Conservation (phyloP, 129 eudicot genomes). For the Lonicera japonica region DNA sequence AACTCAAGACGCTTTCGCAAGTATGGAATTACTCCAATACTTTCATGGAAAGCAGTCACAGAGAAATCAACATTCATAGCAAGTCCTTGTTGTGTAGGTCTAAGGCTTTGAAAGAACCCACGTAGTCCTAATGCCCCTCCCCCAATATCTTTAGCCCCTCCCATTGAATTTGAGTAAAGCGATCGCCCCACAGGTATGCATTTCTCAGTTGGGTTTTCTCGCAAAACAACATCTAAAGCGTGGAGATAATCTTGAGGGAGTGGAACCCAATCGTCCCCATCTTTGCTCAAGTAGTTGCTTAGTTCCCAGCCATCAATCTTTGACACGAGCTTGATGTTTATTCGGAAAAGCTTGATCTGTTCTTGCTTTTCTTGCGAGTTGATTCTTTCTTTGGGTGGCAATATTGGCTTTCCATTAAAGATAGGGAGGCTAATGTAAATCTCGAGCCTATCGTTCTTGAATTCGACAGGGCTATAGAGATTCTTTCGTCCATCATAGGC, state of each 20-base stretch:
- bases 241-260: conserved; percentile 91
- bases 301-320: conserved; percentile 58
- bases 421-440: conserved; percentile 62
- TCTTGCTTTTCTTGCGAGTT: conserved; percentile 18
- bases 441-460: conserved; percentile 51
- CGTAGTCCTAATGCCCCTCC: conserved; percentile 82
- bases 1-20: conserved; percentile 60
- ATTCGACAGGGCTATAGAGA: conserved; percentile 65
- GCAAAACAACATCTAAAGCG: conserved; percentile 80
- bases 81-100: conserved; percentile 95
- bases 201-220: conserved; percentile 58
- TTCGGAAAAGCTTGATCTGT: conserved; percentile 41
- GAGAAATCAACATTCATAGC: conserved; percentile 78
- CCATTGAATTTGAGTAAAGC: conserved; percentile 65
- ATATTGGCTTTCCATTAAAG: conserved; percentile 16
- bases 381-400: neutral
- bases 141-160: conserved; percentile 66
- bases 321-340: conserved; percentile 71
- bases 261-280: conserved; percentile 38
- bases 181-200: conserved; percentile 67
- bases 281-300: conserved; percentile 42
- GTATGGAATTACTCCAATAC: conserved; percentile 70
- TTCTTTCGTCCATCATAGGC: conserved; percentile 86
- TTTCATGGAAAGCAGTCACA: conserved; percentile 90
- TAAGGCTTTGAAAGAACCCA: conserved; percentile 83